Conservation (phyloP, 176 grass and related monocot species). For the Oryza officinalis region DNA sequence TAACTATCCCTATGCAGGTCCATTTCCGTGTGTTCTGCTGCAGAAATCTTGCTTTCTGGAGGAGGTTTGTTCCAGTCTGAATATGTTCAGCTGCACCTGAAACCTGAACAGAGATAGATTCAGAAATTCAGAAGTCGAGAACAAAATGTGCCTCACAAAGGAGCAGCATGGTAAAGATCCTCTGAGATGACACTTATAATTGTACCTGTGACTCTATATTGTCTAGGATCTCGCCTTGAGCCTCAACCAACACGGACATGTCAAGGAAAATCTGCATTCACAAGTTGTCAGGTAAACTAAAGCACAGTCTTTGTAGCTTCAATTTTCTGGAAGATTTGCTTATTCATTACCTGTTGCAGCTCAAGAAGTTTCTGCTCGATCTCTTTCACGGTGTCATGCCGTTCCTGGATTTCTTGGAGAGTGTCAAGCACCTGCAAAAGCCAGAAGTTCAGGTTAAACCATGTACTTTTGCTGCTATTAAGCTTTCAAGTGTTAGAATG, state of each 20-base stretch:
- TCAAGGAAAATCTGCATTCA: constrained; percentile 69
- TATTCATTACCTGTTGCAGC: constrained; percentile 66
- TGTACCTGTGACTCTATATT: constrained; percentile 73
- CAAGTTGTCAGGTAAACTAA: background rate
- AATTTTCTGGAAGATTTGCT: background rate
- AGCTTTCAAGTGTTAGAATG: background rate
- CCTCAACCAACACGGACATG: constrained; percentile 73
- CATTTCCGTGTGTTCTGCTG: constrained; percentile 85
- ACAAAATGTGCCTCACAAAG: background rate
- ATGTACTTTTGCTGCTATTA: background rate
- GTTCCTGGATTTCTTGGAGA: constrained; percentile 87
- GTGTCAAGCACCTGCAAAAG: constrained; percentile 72
- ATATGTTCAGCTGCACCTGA: constrained; percentile 54
- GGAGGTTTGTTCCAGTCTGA: constrained; percentile 44
- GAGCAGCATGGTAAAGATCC: background rate
- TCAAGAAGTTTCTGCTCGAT: constrained; percentile 83
- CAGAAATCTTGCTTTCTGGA: constrained; percentile 56
- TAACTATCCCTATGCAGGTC: constrained; percentile 59
- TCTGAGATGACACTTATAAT: constrained; percentile 1
- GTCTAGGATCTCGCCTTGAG: constrained; percentile 72
- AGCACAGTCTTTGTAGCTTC: background rate
- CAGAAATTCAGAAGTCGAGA: constrained; percentile 29
- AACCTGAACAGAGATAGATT: constrained; percentile 53
- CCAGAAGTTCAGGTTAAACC: constrained; percentile 21
- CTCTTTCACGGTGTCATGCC: constrained; percentile 74